Base-by-base conservation (phyloP, 2,329 filamentous ascomycete genomes). In the Beauveria bassiana region DNA sequence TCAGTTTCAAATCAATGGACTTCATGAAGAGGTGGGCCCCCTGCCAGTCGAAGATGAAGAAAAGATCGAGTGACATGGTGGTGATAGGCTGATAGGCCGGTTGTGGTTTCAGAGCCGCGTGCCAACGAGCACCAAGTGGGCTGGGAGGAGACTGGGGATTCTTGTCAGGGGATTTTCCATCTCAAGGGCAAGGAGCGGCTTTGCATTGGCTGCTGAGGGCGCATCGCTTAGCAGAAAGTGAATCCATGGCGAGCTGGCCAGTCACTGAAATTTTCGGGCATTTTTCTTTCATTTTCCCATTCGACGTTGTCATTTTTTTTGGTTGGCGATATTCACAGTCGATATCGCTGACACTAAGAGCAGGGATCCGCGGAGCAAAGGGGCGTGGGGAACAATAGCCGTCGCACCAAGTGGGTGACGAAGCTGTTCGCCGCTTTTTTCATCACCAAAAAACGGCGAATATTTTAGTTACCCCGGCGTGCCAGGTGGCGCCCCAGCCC, bases 91-190 rank as follows among this genome's bases (percentile, higher is more conserved):
- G 20, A 22, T 22, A 22, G 20, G 20, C 20, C 20, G 51, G 24
- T 10, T 51, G 22, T 14, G 45, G 59, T 61, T 61, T 61, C 59
- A 61, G 51, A 61, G 59, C 24, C 59, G 55, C 51, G 31, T 49
- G 58, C 34, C 34, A 59, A n/a, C n/a, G 2, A 18, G 38, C 28
- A 26, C 57, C 38, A 59, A 59, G 47, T 59, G 47, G 57, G 57
- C 24, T 59, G 5, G 26, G 28, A 26, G 34, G 34, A 34, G 40
- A 24, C 53, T 42, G 24, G 12, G 20, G 22, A 43, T 12, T 53
- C 50, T 53, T 42, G 50, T 53, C 50, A 53, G 50, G 50, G 50
- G 50, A 24, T 5, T 53, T 40, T 40, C 20, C 31, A 53, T 53
- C 50, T 24, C 16, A 26, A 40, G 50, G 12, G 20, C 9, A 22